Percentiles rank a stretch among this genome's conserved stretches.
Evolutionary conservation across 1,284 basidiomycete genomes (phyloP).

Genomic region (Trichosporon asahii): DNA sequence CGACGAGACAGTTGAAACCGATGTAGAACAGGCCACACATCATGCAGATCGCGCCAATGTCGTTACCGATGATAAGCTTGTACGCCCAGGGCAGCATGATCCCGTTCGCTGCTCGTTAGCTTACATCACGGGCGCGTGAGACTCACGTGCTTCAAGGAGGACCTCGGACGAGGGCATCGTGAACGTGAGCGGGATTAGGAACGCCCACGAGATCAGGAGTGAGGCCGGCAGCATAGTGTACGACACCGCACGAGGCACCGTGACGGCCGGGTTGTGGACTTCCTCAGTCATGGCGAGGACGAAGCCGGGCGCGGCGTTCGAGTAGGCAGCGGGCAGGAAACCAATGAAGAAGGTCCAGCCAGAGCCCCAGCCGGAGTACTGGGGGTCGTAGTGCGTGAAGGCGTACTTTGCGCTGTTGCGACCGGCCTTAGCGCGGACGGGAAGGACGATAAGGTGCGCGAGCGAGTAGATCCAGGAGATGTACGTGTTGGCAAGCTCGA

Average conservation of each 20-base stretch:
- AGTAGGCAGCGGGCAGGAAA: constrained; percentile 20
- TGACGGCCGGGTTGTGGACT: constrained; percentile 16
- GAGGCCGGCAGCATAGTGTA: constrained; percentile 22
- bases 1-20: constrained; percentile 26
- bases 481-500: constrained; percentile 18
- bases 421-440: constrained; percentile 20
- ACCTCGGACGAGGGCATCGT: constrained; percentile 22
- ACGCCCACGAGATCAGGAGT: constrained; percentile 19
- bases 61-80: constrained; percentile 22
- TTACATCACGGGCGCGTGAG: no score
- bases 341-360: constrained; percentile 26
- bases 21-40: constrained; percentile 20
- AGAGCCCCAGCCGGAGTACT: constrained; percentile 19
- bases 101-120: constrained; percentile 13
- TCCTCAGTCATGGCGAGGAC: constrained; percentile 25
- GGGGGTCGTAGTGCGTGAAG: constrained; percentile 21
- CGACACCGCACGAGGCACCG: constrained; percentile 17
- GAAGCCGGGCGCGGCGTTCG: constrained; percentile 19
- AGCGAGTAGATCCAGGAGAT: constrained; percentile 19
- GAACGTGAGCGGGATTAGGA: constrained; percentile 20
- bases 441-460: constrained; percentile 18
- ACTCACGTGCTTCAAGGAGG: constrained; percentile 23
- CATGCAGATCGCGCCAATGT: constrained; percentile 18
- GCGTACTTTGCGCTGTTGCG: constrained; percentile 21
- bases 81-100: constrained; percentile 19